Conservation (phyloP, 2,329 filamentous ascomycete genomes). For the Fragosphaeria purpurea region DNA sequence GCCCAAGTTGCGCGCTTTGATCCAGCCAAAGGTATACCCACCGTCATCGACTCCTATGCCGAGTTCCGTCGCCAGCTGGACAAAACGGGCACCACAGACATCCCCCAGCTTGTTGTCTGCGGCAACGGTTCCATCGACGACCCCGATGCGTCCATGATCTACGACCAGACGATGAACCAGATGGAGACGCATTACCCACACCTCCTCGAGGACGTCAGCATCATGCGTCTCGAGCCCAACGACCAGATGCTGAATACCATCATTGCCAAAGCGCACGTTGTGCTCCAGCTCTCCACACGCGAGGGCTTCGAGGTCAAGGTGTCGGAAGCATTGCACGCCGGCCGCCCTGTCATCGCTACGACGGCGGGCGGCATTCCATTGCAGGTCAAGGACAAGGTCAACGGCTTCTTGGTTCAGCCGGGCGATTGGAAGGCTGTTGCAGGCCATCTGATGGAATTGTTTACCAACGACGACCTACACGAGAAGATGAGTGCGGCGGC, state of each 20-base stretch:
- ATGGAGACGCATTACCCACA: slow-evolving; percentile 54
- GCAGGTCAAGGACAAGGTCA: slow-evolving; percentile 61
- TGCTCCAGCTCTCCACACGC: slow-evolving; percentile 68
- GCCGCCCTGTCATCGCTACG: slow-evolving; percentile 67
- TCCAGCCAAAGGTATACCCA: slow-evolving; percentile 71
- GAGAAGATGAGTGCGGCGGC: slow-evolving; percentile 57
- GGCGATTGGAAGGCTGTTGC: slow-evolving; percentile 63
- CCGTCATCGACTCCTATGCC: slow-evolving; percentile 66
- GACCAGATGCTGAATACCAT: slow-evolving; percentile 74
- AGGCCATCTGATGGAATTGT: slow-evolving; percentile 53
- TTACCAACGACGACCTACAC: slow-evolving; percentile 55
- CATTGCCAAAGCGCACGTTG: slow-evolving; percentile 61
- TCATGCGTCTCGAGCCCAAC: slow-evolving; percentile 67
- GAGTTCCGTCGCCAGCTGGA: slow-evolving; percentile 57
- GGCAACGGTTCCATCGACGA: slow-evolving; percentile 76
- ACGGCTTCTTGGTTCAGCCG: slow-evolving; percentile 63
- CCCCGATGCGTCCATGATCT: slow-evolving; percentile 63
- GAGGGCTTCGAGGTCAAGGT: slow-evolving; percentile 86
- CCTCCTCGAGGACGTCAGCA: slow-evolving; percentile 55
- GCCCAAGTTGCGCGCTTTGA: slow-evolving; percentile 76
- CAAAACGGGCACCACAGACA: slow-evolving; percentile 37
- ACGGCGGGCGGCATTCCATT: slow-evolving; percentile 70
- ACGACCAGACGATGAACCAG: slow-evolving; percentile 59
- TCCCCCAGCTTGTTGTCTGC: slow-evolving; percentile 65
- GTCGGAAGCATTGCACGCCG: slow-evolving; percentile 71